Conservation (phyloP, 441 rosid species). For the Pelargonium australe region DNA sequence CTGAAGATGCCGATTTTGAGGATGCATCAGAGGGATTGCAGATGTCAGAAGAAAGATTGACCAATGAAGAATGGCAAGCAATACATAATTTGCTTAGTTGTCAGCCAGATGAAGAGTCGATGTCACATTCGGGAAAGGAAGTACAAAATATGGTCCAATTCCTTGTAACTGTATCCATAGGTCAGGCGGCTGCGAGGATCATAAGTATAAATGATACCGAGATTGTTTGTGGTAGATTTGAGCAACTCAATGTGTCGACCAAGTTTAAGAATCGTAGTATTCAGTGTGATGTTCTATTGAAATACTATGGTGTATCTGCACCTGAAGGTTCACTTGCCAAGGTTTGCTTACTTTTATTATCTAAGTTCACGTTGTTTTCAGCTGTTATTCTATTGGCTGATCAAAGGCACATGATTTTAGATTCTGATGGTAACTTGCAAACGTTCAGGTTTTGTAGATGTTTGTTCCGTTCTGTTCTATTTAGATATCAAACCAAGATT, state of each 20-base stretch:
- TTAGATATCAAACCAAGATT: neutral
- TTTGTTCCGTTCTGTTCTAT: neutral
- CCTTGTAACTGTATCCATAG: conserved; percentile 71
- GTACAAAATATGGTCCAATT: conserved; percentile 73
- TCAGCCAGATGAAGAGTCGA: conserved; percentile 76
- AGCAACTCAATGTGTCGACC: conserved; percentile 76
- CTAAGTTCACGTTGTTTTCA: conserved; percentile 15
- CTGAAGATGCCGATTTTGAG: conserved; percentile 47
- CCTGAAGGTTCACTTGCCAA: conserved; percentile 98
- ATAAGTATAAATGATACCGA: conserved; percentile 57
- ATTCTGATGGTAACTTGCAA: neutral
- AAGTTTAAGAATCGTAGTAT: conserved; percentile 71
- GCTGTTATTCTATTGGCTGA: neutral
- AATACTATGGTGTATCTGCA: conserved; percentile 87
- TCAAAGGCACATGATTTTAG: neutral
- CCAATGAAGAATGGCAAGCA: conserved; percentile 97
- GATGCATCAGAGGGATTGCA: conserved; percentile 46
- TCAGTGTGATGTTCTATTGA: conserved; percentile 67
- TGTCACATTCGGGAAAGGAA: conserved; percentile 62
- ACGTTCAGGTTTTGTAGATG: neutral
- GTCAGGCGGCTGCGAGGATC: conserved; percentile 86
- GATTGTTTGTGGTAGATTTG: conserved; percentile 91
- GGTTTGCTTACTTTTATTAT: conserved; percentile 47
- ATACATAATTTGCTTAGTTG: conserved; percentile 80
- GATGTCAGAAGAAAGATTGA: conserved; percentile 57